These are phyloP conservation scores for Boletus pseudopeckii DNA, from an alignment of 768 basidiomycete species.

Conservation along the genomic window DNA sequence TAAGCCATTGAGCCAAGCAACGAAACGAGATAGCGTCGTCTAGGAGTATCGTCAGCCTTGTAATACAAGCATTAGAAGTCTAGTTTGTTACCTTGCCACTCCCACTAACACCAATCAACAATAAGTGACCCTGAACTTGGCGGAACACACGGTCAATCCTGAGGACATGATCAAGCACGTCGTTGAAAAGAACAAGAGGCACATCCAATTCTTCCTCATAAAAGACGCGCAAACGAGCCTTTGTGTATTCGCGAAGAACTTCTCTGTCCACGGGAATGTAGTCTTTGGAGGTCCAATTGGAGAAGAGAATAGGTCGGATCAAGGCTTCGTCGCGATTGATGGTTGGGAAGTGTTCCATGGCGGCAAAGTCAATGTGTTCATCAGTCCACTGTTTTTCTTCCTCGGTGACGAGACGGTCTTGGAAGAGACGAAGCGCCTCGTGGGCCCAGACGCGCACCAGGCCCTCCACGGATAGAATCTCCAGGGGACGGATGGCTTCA, in stretches of 20 bases:
- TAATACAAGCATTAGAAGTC: background rate
- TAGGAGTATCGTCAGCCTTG: slow-evolving; percentile 32
- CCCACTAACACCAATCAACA: slow-evolving; percentile 97
- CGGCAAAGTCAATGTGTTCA: slow-evolving; percentile 79
- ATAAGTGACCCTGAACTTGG: slow-evolving; percentile 93
- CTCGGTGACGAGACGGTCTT: slow-evolving; percentile 92
- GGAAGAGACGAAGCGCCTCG: slow-evolving; percentile 94
- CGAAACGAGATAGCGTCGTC: slow-evolving; percentile 97
- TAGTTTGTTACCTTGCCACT: slow-evolving; percentile 81
- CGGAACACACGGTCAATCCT: slow-evolving; percentile 99
- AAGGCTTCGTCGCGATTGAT: slow-evolving; percentile 87
- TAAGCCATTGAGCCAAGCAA: slow-evolving; percentile 99
- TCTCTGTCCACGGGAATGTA: slow-evolving; percentile 96
- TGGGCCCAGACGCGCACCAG: slow-evolving; percentile 98
- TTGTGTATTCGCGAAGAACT: slow-evolving; percentile 90
- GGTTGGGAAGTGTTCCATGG: slow-evolving; percentile 90
- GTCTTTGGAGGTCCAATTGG: slow-evolving; percentile 98
- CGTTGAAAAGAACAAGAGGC: slow-evolving; percentile 96
- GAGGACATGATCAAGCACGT: slow-evolving; percentile 95
- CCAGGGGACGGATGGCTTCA: slow-evolving; percentile 92
- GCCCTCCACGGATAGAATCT: slow-evolving; percentile 91
- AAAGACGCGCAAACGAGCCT: slow-evolving; percentile 95
- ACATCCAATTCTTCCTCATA: slow-evolving; percentile 99
- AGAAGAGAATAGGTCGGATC: slow-evolving; percentile 87
- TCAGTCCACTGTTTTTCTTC: slow-evolving; percentile 96